Conservation (phyloP, 148 eudicot genomes). For the Tetragonia tetragonoides region DNA sequence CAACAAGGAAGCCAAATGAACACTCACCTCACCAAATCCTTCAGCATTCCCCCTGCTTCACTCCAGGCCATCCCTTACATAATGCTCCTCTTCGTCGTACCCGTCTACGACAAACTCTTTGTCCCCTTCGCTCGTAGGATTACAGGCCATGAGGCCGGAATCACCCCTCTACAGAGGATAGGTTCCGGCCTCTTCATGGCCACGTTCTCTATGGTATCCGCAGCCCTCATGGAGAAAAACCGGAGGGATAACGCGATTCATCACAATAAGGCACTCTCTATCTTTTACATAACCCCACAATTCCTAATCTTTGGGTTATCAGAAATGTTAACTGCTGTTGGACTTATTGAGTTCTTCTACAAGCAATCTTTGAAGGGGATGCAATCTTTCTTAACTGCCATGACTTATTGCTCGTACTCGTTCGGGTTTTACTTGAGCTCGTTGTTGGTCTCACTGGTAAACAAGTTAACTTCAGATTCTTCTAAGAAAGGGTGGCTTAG, state of each 20-base stretch:
- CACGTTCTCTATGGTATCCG: slow-evolving; percentile 76
- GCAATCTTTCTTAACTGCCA: slow-evolving; percentile 73
- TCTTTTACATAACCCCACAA: slow-evolving; percentile 82
- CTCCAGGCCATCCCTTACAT: slow-evolving; percentile 93
- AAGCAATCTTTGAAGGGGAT: slow-evolving; percentile 73
- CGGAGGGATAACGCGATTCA: slow-evolving; percentile 35
- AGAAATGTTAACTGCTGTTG: slow-evolving; percentile 90
- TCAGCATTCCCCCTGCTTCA: slow-evolving; percentile 86
- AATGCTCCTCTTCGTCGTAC: slow-evolving; percentile 75
- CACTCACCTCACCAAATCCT: slow-evolving; percentile 47
- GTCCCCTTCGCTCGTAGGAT: slow-evolving; percentile 63
- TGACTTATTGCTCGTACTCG: slow-evolving; percentile 87
- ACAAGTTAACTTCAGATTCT: slow-evolving; percentile 45
- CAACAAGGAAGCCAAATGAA: slow-evolving; percentile 90
- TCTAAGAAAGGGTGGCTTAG: slow-evolving; percentile 63
- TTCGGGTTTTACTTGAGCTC: slow-evolving; percentile 89
- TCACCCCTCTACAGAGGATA: slow-evolving; percentile 70
- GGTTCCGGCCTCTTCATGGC: slow-evolving; percentile 71
- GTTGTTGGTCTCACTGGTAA: slow-evolving; percentile 61
- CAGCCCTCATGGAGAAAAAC: slow-evolving; percentile 60
- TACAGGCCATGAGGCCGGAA: slow-evolving; percentile 67
- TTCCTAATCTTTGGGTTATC: slow-evolving; percentile 81
- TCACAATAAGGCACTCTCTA: slow-evolving; percentile 33
- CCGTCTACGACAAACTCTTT: slow-evolving; percentile 66
- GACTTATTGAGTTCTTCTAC: slow-evolving; percentile 86